Evolutionary conservation across 768 basidiomycete species (phyloP).

Genomic region (Mycena filopes): DNA sequence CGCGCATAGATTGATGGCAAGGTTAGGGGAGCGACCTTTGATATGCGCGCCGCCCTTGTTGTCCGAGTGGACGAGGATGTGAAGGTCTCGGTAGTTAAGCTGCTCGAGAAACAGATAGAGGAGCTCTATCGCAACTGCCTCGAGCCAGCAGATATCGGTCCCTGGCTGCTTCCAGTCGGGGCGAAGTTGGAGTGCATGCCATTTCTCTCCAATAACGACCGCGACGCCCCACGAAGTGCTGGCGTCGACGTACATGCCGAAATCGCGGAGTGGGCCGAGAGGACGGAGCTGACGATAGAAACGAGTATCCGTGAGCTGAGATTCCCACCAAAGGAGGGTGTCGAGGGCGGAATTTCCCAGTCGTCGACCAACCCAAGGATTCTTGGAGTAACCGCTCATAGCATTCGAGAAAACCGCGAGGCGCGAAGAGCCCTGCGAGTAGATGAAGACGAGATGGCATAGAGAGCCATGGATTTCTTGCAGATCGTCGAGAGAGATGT

Average conservation of each 20-base stretch:
- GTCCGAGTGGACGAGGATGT: conserved; percentile 7
- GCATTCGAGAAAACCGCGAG: conserved; percentile 1
- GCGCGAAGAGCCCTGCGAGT: neutral
- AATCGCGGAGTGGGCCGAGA: too few species aligned
- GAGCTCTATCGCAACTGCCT: neutral
- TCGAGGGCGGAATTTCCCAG: neutral
- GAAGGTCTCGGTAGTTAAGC: neutral
- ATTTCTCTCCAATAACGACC: neutral
- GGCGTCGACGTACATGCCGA: too few species aligned
- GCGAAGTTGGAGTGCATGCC: neutral
- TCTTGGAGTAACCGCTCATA: neutral
- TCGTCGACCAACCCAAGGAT: neutral
- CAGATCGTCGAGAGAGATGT: conserved; percentile 2
- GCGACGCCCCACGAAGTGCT: conserved; percentile 3
- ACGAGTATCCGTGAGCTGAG: neutral
- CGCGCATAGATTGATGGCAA: neutral
- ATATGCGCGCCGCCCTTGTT: conserved; percentile 7
- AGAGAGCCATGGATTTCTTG: too few species aligned
- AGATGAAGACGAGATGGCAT: conserved; percentile 11
- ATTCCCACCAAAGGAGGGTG: conserved; percentile 1
- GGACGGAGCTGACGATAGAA: neutral
- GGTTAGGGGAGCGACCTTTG: conserved; percentile 6
- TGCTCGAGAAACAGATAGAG: neutral
- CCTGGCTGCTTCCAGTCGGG: neutral
- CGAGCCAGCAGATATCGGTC: conserved; percentile 17